Conservation (phyloP, 139 green algal genomes). For the Coelastrella sp. region DNA sequence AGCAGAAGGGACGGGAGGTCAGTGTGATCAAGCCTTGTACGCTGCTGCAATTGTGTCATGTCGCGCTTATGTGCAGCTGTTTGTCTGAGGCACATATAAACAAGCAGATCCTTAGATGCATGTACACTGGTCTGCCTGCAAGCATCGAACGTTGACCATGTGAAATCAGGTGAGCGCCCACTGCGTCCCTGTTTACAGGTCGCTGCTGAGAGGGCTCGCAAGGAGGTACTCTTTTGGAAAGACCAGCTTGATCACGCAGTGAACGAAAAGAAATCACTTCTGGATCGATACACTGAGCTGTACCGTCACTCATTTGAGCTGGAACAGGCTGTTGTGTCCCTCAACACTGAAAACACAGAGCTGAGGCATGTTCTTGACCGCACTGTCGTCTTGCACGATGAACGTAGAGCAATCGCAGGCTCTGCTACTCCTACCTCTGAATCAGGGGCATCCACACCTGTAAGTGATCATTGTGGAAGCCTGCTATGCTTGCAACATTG, state of each 20-base stretch:
- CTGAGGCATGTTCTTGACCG: constrained; percentile 27
- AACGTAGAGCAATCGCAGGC: neutral
- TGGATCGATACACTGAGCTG: constrained; percentile 26
- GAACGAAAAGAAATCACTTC: constrained; percentile 41
- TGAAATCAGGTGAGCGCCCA: too few relatives aligned
- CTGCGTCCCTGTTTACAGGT: neutral
- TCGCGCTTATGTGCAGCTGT: neutral
- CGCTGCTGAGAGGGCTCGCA: neutral
- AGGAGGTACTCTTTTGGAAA: constrained; percentile 52
- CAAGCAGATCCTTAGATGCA: neutral
- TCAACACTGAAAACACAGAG: constrained; percentile 13
- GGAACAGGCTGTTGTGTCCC: neutral
- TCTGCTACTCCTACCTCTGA: neutral
- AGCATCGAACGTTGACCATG: neutral
- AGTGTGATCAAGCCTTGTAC: too few relatives aligned
- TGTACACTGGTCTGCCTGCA: neutral
- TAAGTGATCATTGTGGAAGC: neutral
- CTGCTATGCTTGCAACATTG: too few relatives aligned
- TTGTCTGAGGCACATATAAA: neutral
- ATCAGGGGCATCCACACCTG: constrained; percentile 25
- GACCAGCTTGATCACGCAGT: constrained; percentile 48
- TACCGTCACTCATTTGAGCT: constrained; percentile 28
- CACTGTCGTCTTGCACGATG: constrained; percentile 28
- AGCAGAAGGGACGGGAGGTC: neutral
- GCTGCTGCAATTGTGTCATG: too few relatives aligned